A percentile compares a stretch with the other conserved stretches of the same genome.
These are phyloP conservation scores for Stagonosporopsis chrysanthemi DNA, from an alignment of 2,329 filamentous ascomycete species.

Conservation along the genomic window DNA sequence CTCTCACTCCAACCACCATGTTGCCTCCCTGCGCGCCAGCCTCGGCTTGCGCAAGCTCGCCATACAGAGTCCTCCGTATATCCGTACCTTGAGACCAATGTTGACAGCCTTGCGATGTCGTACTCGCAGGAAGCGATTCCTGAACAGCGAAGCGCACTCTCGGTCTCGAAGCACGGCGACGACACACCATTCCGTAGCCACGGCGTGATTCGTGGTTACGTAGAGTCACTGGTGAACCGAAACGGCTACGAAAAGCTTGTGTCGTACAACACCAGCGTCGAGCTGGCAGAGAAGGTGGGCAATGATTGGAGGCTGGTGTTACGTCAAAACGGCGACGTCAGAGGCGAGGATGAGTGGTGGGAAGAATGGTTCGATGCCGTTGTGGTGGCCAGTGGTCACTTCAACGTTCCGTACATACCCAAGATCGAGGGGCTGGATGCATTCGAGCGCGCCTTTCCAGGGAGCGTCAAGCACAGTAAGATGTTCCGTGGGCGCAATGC, in stretches of 20 bases:
- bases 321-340: conserved; percentile 45
- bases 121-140: conserved; percentile 66
- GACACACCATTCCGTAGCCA: conserved; percentile 70
- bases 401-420: conserved; percentile 65
- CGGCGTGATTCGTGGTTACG: conserved; percentile 63
- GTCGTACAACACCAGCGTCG: conserved; percentile 67
- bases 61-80: conserved; percentile 56
- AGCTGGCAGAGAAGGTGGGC: conserved; percentile 62
- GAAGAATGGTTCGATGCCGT: conserved; percentile 68
- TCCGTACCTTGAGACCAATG: conserved; percentile 70
- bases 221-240: conserved; percentile 60
- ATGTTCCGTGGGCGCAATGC: conserved; percentile 58
- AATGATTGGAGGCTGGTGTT: conserved; percentile 60
- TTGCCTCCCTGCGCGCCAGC: conserved; percentile 28
- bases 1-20: conserved; percentile 25
- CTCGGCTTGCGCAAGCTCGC: conserved; percentile 25
- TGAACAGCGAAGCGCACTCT: conserved; percentile 52
- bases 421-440: conserved; percentile 58
- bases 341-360: conserved; percentile 66
- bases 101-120: conserved; percentile 66
- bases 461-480: conserved; percentile 64
- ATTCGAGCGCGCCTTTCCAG: conserved; percentile 56
- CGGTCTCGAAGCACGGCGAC: conserved; percentile 58
- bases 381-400: conserved; percentile 68
- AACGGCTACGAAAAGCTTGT: conserved; percentile 63